Evolutionary conservation across 1,284 basidiomycete species (phyloP).

Genomic region (Austroboletus rostrupii): DNA sequence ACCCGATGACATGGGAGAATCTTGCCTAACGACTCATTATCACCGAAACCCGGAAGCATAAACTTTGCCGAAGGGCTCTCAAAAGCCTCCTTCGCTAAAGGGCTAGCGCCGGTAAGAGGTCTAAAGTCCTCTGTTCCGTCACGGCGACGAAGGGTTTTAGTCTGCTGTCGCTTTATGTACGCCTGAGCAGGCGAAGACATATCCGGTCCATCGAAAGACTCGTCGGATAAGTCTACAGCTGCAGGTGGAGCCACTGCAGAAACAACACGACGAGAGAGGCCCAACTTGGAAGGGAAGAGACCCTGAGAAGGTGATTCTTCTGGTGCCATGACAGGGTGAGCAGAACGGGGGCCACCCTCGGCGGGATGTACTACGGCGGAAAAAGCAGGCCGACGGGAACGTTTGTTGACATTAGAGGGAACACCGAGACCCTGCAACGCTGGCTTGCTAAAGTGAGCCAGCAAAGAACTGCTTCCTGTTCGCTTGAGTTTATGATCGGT

Average conservation of each 20-base stretch:
- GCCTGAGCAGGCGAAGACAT: slow-evolving; percentile 75
- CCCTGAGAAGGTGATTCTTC: slow-evolving; percentile 19
- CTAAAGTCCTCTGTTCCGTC: slow-evolving; percentile 78
- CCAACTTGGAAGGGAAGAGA: slow-evolving; percentile 28
- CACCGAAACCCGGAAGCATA: slow-evolving; percentile 74
- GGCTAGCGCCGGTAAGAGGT: slow-evolving; percentile 59
- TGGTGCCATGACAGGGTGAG: slow-evolving; percentile 37
- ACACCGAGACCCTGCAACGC: slow-evolving; percentile 56
- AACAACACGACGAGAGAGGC: slow-evolving; percentile 64
- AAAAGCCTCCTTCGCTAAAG: slow-evolving; percentile 41
- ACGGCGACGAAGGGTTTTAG: slow-evolving; percentile 67
- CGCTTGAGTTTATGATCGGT: slow-evolving; percentile 62
- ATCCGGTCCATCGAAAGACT: slow-evolving; percentile 59
- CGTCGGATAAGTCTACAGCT: slow-evolving; percentile 48
- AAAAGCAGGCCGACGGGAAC: slow-evolving; percentile 59
- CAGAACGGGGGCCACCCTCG: slow-evolving; percentile 39
- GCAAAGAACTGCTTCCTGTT: slow-evolving; percentile 42
- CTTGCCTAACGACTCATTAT: slow-evolving; percentile 90
- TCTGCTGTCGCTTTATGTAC: slow-evolving; percentile 68
- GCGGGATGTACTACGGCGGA: slow-evolving; percentile 57
- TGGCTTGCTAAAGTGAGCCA: slow-evolving; percentile 51
- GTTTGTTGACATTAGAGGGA: slow-evolving; percentile 53
- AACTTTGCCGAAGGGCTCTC: slow-evolving; percentile 57
- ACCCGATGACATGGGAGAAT: slow-evolving; percentile 92
- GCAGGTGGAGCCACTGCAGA: slow-evolving; percentile 63